Conservation (phyloP, 495 filamentous ascomycete genomes). For the Acidiella bohemica region DNA sequence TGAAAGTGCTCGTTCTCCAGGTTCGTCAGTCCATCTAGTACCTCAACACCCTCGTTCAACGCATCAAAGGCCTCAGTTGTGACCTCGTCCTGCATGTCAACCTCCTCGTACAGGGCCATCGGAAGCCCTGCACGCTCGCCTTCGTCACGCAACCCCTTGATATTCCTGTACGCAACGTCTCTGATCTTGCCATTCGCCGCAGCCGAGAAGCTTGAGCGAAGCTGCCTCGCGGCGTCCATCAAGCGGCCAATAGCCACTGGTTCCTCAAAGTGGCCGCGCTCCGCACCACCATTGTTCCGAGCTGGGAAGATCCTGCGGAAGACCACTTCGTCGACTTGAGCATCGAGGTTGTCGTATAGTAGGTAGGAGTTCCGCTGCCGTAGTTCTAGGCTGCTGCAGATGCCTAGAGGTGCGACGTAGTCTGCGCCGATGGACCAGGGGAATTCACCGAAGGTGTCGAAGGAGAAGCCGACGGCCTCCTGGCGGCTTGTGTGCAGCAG, state of each 20-base stretch:
- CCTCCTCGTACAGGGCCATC: slow-evolving; percentile 54
- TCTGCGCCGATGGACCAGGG: slow-evolving; percentile 76
- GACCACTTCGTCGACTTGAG: background rate
- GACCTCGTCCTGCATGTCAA: slow-evolving; percentile 57
- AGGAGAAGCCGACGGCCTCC: slow-evolving; percentile 61
- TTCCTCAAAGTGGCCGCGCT: background rate
- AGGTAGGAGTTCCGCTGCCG: slow-evolving; percentile 42
- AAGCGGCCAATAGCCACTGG: background rate
- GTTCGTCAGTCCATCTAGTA: slow-evolving; percentile 42
- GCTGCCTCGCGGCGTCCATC: slow-evolving; percentile 6
- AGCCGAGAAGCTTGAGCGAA: slow-evolving; percentile 8
- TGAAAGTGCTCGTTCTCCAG: slow-evolving; percentile 42
- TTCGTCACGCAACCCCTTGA: background rate
- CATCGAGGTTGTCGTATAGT: slow-evolving; percentile 5
- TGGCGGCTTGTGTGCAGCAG: slow-evolving; percentile 78
- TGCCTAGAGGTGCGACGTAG: slow-evolving; percentile 58
- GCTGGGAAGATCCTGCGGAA: background rate
- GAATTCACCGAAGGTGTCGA: slow-evolving; percentile 54
- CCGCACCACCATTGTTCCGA: background rate
- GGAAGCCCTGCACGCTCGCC: slow-evolving; percentile 34
- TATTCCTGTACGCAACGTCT: background rate
- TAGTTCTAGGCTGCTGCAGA: slow-evolving; percentile 64
- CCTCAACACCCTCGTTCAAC: slow-evolving; percentile 31
- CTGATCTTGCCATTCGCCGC: slow-evolving; percentile 1
- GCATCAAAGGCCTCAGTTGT: slow-evolving; percentile 52